phyloP scores from a whole-genome alignment of 2,329 filamentous ascomycete species.

The Cercospora zeina region DNA sequence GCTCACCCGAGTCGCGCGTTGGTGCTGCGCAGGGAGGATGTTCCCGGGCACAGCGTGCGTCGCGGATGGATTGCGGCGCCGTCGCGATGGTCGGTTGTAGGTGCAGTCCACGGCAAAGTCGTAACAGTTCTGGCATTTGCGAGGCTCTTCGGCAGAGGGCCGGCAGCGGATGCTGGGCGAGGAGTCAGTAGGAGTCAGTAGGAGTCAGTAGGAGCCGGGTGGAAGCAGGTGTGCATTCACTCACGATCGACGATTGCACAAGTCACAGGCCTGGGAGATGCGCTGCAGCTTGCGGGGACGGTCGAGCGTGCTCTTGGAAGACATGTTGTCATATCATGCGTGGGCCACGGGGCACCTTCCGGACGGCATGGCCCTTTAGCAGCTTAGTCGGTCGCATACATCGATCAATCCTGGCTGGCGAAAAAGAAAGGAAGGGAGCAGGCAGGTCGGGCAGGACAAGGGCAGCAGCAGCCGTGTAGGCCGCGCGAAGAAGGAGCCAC shows the following conservation, averaged over 20 bases:
- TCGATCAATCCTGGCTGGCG: not conserved
- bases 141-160: constrained; percentile 40
- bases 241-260: constrained; percentile 51
- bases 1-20: constrained; percentile 13
- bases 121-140: constrained; percentile 52
- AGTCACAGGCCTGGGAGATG: constrained; percentile 47
- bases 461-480: constrained; percentile 9
- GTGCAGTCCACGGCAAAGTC: constrained; percentile 55
- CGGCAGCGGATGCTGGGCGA: constrained; percentile 49
- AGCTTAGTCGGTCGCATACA: constrained; percentile 10
- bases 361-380: constrained; percentile 11
- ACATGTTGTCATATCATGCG: constrained; percentile 11
- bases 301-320: constrained; percentile 26
- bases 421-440: not conserved
- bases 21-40: constrained; percentile 30
- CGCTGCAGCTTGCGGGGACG: constrained; percentile 42
- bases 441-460: not conserved
- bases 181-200: no score
- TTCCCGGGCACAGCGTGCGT: constrained; percentile 30
- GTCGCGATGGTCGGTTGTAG: constrained; percentile 49
- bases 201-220: no score
- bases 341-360: constrained; percentile 7
- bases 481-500: not conserved
- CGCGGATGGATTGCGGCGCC: constrained; percentile 34
- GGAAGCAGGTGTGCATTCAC: no score